Evolutionary conservation across 2,329 filamentous ascomycete genomes (phyloP).

Genomic region (Calcarisporium arbuscula): DNA sequence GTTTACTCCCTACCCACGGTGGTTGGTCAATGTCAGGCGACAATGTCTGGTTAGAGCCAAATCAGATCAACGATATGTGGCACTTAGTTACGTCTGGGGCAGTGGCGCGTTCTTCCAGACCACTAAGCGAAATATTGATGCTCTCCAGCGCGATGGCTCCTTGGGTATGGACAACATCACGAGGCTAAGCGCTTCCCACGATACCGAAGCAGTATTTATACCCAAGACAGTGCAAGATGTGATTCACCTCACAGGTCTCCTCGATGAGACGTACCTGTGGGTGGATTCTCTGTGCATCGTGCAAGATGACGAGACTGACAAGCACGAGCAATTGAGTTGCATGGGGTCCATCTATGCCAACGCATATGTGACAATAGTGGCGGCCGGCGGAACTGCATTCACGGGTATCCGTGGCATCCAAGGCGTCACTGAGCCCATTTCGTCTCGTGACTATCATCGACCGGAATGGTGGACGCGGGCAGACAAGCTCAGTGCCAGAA

Average conservation of each 20-base stretch:
- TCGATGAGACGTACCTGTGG: background rate
- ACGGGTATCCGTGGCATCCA: background rate
- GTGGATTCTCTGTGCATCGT: background rate
- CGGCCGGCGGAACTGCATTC: background rate
- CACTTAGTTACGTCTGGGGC: constrained; percentile 1
- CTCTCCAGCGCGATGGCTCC: background rate
- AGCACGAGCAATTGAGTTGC: background rate
- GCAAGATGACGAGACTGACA: background rate
- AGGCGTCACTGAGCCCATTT: background rate
- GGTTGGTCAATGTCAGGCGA: background rate
- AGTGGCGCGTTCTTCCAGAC: background rate
- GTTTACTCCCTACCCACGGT: no score
- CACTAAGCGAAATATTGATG: background rate
- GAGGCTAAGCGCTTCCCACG: no score
- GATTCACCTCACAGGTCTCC: constrained; percentile 8
- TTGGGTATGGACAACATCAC: background rate
- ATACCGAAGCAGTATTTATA: no score
- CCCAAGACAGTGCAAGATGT: constrained; percentile 3
- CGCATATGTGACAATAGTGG: background rate
- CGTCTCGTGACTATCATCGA: constrained; percentile 6
- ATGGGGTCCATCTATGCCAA: constrained; percentile 1
- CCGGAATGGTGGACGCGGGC: constrained; percentile 6
- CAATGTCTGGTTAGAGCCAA: background rate
- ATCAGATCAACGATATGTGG: background rate
- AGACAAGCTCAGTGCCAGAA: no score